Base-by-base conservation (phyloP, 1,284 basidiomycete species). In the Polyporus tsugae region DNA sequence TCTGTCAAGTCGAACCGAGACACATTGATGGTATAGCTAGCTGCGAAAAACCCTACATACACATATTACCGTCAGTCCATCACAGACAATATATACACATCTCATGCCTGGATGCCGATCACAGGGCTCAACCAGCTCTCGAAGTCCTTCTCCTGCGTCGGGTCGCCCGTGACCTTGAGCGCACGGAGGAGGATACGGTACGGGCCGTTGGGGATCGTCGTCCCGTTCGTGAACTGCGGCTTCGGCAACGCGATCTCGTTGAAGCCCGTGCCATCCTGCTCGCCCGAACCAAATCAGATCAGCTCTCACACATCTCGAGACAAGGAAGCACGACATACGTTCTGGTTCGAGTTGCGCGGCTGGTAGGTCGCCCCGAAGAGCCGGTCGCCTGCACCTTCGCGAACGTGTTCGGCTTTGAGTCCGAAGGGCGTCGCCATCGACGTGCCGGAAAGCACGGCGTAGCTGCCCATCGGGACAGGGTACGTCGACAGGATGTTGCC, bases 151-250 rank as follows among this genome's bases (percentile, higher is more conserved):
- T 88, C 83, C 41, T 82, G 83, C 19, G 73, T 81, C 5, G 82
- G 78, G 73, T 90, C 78, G 3, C 89, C 89, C 9, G 87, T 88
- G 38, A 91, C 86, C 70, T 83, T 86, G 67, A 91, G 78, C 5
- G 86, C 88, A 9, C 89, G 84, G 10, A 92, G 69, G 9, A 92
- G 82, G 68, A 91, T 72, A 61, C 83, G 83, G 79, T 92, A 93
- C 9, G 78, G 75, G 4, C 91, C 91, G 70, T 88, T 87, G 1
- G 88, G 83, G 35, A 93, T 87, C 2, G 74, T 76, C 0, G 87
- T 90, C 0, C 88, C 87, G 73, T 91, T 90, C 0, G 84, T 80
- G 71, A 89, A 91, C 0, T 76, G 78, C 7, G 83, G 81, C 57
- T 75, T 62, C 39, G 77, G 70, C 66, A 88, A 68, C 4, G 78